Conservation (phyloP, 345 rosid species). For the Citrus inodora region DNA sequence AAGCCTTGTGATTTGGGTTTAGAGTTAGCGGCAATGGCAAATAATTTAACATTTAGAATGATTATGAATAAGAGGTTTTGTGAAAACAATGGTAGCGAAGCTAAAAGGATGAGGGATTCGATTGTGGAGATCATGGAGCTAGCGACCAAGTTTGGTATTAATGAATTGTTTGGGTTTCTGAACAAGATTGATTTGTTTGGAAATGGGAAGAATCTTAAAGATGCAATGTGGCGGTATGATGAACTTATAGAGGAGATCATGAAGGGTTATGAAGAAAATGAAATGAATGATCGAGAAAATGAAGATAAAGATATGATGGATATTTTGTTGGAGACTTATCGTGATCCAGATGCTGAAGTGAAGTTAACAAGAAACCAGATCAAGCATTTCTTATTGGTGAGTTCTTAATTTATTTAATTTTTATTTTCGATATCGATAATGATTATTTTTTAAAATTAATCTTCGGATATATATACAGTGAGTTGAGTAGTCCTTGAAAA, state of each 20-base stretch:
- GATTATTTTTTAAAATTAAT: too few relatives aligned
- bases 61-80: slow-evolving; percentile 51
- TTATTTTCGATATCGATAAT: too few relatives aligned
- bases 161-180: slow-evolving; percentile 42
- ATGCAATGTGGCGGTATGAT: slow-evolving; percentile 31
- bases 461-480: too few relatives aligned
- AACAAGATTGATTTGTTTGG: slow-evolving; percentile 39
- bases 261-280: slow-evolving; percentile 36
- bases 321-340: slow-evolving; percentile 57
- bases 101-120: slow-evolving; percentile 43
- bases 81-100: slow-evolving; percentile 24
- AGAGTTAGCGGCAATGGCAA: slow-evolving; percentile 44
- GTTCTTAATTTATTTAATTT: slow-evolving; percentile 3
- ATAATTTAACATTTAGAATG: slow-evolving; percentile 52
- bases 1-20: slow-evolving; percentile 46
- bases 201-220: slow-evolving; percentile 37
- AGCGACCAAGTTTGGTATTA: slow-evolving; percentile 34
- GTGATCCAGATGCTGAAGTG: slow-evolving; percentile 46
- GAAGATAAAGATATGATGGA: slow-evolving; percentile 52
- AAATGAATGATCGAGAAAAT: neutral
- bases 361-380: slow-evolving; percentile 55
- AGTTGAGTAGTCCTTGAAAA: neutral
- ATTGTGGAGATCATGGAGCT: slow-evolving; percentile 29
- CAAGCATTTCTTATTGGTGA: slow-evolving; percentile 65
- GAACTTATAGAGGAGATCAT: slow-evolving; percentile 32